Base-by-base conservation (phyloP, 805 yeast species). In the Zygosaccharomyces lentus region DNA sequence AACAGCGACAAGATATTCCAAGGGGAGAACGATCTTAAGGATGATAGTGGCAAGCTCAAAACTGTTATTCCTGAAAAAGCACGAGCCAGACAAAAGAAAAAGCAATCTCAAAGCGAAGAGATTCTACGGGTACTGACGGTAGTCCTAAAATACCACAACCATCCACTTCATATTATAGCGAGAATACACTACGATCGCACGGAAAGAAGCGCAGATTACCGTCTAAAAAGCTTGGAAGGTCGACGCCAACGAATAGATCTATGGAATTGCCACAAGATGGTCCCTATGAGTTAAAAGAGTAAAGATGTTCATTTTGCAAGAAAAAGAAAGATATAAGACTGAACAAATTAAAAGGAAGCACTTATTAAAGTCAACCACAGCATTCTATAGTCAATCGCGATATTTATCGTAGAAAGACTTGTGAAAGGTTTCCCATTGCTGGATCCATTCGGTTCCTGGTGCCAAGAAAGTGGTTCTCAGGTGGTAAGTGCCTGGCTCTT, bases 381-480 rank as follows among this genome's bases (percentile, higher is more conserved):
- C 79, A 87, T 58, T 78, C n/a, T n/a, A n/a, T n/a, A n/a, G n/a
- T n/a, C 48, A 60, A 45, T 61, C 62, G 46, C 69, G 72, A 53
- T 79, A 87, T 58, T 78, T 69, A 12, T 68, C 60, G 67, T 85
- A 78, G 64, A 93, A 93, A 37, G 72, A 66, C 37, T 73, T 69
- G 69, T 93, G 99, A 77, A 93, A 93, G 13, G 70, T 67, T 43
- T 77, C 77, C 89, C 97, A 87, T 37, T 73, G 68, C 15, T 78
- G 75, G 54, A 89, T 87, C 88, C 96, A 88, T 57, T 87, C 91
- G 21, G 78, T 75, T 35, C 97, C 98, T 12, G 98, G 97, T 10
- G 99, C 95, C 60, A 93, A 74, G 72, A 93, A 93, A 0, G 99
- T 93, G 1, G 99, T 93, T 75, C 99, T 82, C 58, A 93, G 76